Evolutionary conservation across 441 rosid species (phyloP), one percentile per base, ranked within the genome.

Genomic region (Pelargonium cotyledonis): DNA sequence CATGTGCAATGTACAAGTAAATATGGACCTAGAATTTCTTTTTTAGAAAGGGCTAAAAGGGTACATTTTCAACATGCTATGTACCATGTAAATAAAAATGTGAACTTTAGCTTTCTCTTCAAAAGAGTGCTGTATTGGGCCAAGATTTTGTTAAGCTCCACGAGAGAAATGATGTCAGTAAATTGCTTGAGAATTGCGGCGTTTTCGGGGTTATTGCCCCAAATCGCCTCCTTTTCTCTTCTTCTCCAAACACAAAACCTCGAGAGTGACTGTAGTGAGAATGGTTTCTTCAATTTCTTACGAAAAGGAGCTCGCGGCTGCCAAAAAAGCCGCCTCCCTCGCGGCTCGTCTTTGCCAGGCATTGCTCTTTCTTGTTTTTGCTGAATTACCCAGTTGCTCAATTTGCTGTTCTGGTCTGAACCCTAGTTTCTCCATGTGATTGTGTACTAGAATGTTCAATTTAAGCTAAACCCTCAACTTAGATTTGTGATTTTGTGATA

Each of bases 301-400:
- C 72, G 87, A 81, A 12, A 86, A 85, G 74, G 92, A 87, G 78
- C 90, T 94, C 73, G 80, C 80, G 35, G 97, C 94, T 29, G 99
- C 99, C 61, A 91, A 85, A 86, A 91, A 85, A 73, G 97, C 94
- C 21, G 91, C 85, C 58, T 83, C 86, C 65, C 85, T 94, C 58
- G 96, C 99, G 73, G 89, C 99, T 77, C 86, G 88, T 70, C 96
- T 94, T 21, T 91, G 97, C 79, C 94, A 86, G 92, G 97, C 79
- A 65, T 69, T 23, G 53, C 63, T 8, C 49, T 35, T 67, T 62
- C 53, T 11, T 26, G 10, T 65, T 21, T 29, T 18, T 5, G 11
- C 6, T 23, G 12, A 19, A 1, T 11, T 12, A 47, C 65, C 70
- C 60, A 19, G 38, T 49, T 11, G 21, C n/a, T 73, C 11, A 18